phyloP scores from a whole-genome alignment of 2,329 filamentous ascomycete species.

The Cephalotrichum gorgonifer region DNA sequence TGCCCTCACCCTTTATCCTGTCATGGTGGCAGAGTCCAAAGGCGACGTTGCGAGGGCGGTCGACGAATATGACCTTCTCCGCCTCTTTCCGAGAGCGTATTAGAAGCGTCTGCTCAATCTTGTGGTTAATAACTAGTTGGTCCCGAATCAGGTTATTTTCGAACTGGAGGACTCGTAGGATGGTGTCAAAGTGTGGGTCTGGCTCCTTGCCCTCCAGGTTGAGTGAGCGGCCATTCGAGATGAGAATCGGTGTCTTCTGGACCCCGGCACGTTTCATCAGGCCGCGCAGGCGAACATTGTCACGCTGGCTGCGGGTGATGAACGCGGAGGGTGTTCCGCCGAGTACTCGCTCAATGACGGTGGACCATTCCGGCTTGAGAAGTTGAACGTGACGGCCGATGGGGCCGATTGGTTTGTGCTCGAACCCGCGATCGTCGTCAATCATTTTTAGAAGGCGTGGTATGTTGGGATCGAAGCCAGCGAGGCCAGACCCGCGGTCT shows the following conservation, averaged over 20 bases:
- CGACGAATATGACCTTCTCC: constrained; percentile 55
- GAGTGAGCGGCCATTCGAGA: constrained; percentile 45
- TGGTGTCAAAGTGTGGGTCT: constrained; percentile 60
- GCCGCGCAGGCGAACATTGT: constrained; percentile 56
- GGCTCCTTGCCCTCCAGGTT: constrained; percentile 64
- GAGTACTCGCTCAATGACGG: constrained; percentile 67
- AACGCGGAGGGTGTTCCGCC: constrained; percentile 65
- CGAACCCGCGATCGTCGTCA: constrained; percentile 57
- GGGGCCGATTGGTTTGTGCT: constrained; percentile 68
- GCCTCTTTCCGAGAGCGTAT: constrained; percentile 60
- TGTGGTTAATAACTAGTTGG: constrained; percentile 71
- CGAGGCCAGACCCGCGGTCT: constrained; percentile 45
- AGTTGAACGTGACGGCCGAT: constrained; percentile 70
- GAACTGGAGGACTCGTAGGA: constrained; percentile 71
- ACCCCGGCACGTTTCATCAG: constrained; percentile 50
- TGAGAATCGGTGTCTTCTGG: constrained; percentile 47
- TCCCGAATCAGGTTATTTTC: constrained; percentile 70
- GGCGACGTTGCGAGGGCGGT: constrained; percentile 56
- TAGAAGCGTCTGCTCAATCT: constrained; percentile 76
- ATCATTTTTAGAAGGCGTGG: constrained; percentile 58
- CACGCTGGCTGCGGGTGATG: constrained; percentile 66
- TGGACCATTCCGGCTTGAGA: constrained; percentile 70
- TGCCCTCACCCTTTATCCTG: constrained; percentile 43
- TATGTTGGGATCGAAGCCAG: constrained; percentile 55
- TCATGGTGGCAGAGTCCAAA: constrained; percentile 63